Base-by-base conservation (phyloP, 2,329 filamentous ascomycete genomes). In the Cercospora sp. region DNA sequence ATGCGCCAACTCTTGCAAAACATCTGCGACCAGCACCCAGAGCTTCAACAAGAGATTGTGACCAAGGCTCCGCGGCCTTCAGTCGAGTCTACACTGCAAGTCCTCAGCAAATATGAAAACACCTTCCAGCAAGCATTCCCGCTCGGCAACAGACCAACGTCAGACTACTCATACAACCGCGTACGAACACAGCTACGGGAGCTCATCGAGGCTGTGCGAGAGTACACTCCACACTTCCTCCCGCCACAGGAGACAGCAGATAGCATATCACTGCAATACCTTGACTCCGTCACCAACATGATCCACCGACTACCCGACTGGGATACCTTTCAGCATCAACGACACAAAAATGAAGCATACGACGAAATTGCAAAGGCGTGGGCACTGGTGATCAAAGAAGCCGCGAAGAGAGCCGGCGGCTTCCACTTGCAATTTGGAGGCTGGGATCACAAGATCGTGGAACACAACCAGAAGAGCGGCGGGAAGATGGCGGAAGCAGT, bases 281-380 rank as follows among this genome's bases (percentile, higher is more conserved):
- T 99, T 26, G 92, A 99, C 73, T 91, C 90, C 57, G 94, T 91
- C 67, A 99, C 95, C 33, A 89, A 94, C 72, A 88, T 98, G 66
- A 91, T 98, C 66, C 94, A 99, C 79, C 86, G 89, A 45, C 85
- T 99, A 53, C 95, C 95, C 3, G 88, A 96, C 76, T 99, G 94
- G 93, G 91, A 95, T 73, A 92, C 89, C 55, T 91, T 91, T 68
- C 89, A 92, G 70, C 91, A 97, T 81, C 94, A 94, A 72, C 87
- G 97, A 74, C 92, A 96, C 83, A 97, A 97, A 80, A 91, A 97
- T 72, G 93, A 93, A 71, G 94, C 94, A 6, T 99, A 99, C 77
- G 94, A 99, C 75, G 95, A 98, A 77, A 94, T 99, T 71, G 90
- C 92, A 28, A 93, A 91, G 76, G 95, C 95, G 1, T 99, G 95